These are phyloP conservation scores for Fusarium sp. DNA, from an alignment of 2,329 filamentous ascomycete genomes.

Conservation along the genomic window DNA sequence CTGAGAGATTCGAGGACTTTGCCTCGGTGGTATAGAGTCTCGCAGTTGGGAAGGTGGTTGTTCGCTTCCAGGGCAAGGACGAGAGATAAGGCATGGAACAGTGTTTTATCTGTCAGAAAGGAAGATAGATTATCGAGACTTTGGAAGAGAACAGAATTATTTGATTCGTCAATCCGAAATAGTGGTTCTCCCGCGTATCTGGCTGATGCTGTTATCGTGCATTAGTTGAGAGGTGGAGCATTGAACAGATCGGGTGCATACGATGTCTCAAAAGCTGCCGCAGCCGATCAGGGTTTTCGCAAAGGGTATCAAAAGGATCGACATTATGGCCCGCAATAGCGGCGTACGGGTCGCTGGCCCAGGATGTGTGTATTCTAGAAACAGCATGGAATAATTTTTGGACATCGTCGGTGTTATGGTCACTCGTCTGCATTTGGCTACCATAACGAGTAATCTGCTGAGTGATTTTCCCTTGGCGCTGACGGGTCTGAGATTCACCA, in stretches of 20 bases:
- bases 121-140: not conserved
- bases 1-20: constrained; percentile 3
- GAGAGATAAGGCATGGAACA: constrained; percentile 11
- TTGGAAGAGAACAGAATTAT: not conserved
- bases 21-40: not conserved
- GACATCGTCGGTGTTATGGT: too few species aligned
- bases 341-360: not conserved
- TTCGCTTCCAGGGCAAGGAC: not conserved
- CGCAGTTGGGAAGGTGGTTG: not conserved
- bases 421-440: fast-evolving
- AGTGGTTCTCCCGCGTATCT: constrained; percentile 1
- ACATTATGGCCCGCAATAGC: not conserved
- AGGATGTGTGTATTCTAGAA: fast-evolving
- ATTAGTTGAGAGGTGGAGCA: not conserved
- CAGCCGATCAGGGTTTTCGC: constrained; percentile 3
- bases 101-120: not conserved
- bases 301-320: constrained; percentile 4
- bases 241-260: fast-evolving
- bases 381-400: fast-evolving
- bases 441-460: fast-evolving
- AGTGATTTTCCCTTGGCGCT: not conserved
- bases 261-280: constrained; percentile 6
- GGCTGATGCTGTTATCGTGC: not conserved
- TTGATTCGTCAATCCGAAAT: constrained; percentile 8
- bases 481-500: too few species aligned